These are phyloP conservation scores for Crucihimalaya himalaica DNA, from an alignment of 345 rosid genomes.

Conservation along the genomic window DNA sequence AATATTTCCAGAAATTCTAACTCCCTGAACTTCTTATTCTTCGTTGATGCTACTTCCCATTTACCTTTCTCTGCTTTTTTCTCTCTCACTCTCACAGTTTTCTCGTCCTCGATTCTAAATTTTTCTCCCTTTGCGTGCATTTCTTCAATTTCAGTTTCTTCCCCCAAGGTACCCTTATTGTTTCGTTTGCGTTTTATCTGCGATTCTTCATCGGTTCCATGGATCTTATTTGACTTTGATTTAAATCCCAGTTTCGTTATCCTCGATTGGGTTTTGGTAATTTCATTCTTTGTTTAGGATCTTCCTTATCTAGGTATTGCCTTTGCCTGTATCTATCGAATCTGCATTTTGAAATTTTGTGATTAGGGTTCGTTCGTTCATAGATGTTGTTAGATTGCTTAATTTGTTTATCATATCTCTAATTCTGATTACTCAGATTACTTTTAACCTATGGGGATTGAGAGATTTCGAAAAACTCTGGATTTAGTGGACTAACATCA, in stretches of 20 bases:
- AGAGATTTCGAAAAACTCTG: neutral
- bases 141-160: slow-evolving; percentile 17
- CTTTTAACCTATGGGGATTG: neutral
- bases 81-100: slow-evolving; percentile 35
- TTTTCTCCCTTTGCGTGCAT: slow-evolving; percentile 31
- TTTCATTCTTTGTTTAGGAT: neutral
- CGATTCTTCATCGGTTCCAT: slow-evolving; percentile 15
- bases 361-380: slow-evolving; percentile 25
- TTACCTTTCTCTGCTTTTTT: slow-evolving; percentile 8
- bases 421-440: neutral
- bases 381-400: neutral
- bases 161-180: neutral
- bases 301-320: neutral
- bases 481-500: slow-evolving; percentile 1
- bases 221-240: slow-evolving; percentile 18
- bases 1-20: too few relatives aligned
- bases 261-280: neutral
- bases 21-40: slow-evolving; percentile 9
- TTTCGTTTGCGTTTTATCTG: neutral
- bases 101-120: slow-evolving; percentile 18
- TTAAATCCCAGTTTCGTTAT: neutral
- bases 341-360: slow-evolving; percentile 27
- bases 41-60: slow-evolving; percentile 24
- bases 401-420: neutral
- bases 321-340: slow-evolving; percentile 9